phyloP scores from a whole-genome alignment of 2,329 filamentous ascomycete genomes.

The Xylaria digitata region DNA sequence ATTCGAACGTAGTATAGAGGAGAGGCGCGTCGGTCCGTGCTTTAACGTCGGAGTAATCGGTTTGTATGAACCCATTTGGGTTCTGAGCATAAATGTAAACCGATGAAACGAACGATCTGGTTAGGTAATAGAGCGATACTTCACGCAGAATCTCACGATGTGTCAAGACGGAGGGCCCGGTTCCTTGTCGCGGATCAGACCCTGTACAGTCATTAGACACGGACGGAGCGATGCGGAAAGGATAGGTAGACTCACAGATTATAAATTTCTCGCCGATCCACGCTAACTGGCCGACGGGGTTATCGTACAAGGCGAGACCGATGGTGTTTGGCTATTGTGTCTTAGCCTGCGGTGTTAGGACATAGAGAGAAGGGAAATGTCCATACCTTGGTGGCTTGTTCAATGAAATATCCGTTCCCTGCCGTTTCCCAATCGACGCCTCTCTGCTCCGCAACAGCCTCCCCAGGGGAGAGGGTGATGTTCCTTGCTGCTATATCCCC shows the following conservation, averaged over 20 bases:
- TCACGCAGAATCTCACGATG: slow-evolving; percentile 20
- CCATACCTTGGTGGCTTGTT: slow-evolving; percentile 21
- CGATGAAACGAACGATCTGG: slow-evolving; percentile 18
- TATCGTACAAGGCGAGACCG: slow-evolving; percentile 25
- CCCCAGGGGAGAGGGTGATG: slow-evolving; percentile 19
- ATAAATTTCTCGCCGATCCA: slow-evolving; percentile 28
- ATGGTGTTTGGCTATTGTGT: slow-evolving; percentile 22
- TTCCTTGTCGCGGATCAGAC: slow-evolving; percentile 30
- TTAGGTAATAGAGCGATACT: slow-evolving; percentile 22
- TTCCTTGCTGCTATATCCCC: slow-evolving; percentile 21
- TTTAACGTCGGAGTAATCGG: slow-evolving; percentile 19
- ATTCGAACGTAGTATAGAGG: slow-evolving; percentile 21
- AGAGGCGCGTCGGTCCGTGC: slow-evolving; percentile 24
- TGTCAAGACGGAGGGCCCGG: slow-evolving; percentile 18
- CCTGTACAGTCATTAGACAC: slow-evolving; percentile 15
- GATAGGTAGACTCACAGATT: slow-evolving; percentile 5
- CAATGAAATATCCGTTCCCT: slow-evolving; percentile 16
- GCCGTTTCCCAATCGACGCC: slow-evolving; percentile 7
- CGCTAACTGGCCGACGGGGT: slow-evolving; percentile 22
- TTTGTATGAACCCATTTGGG: slow-evolving; percentile 6
- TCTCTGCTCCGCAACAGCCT: slow-evolving; percentile 3
- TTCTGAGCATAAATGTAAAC: slow-evolving; percentile 26
- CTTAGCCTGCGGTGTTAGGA: background rate
- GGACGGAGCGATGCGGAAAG: background rate
- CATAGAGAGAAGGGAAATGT: background rate